Evolutionary conservation across 2,329 filamentous ascomycete species (phyloP).

Genomic region (Beauveria sp.): DNA sequence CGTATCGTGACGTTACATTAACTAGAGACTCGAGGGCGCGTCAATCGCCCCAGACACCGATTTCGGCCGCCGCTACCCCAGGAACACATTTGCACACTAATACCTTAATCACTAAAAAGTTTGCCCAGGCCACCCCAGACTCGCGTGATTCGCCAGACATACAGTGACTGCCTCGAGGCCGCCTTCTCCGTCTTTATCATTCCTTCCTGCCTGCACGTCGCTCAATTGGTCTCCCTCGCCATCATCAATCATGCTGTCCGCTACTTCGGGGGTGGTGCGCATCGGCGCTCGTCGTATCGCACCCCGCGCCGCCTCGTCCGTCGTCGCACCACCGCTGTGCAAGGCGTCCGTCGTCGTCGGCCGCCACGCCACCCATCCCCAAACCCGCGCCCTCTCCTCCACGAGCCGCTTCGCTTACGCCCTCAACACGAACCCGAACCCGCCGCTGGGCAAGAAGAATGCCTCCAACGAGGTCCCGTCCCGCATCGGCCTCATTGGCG

Average conservation of each 20-base stretch:
- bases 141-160: not conserved
- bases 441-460: slow-evolving; percentile 82
- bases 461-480: slow-evolving; percentile 72
- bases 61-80: not conserved
- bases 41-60: not conserved
- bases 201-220: not conserved
- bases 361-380: not conserved
- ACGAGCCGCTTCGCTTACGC: not conserved
- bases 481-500: slow-evolving; percentile 80
- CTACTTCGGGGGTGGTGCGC: slow-evolving; percentile 6
- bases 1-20: too few species aligned
- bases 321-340: not conserved
- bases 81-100: not conserved
- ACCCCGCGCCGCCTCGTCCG: not conserved
- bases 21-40: not conserved
- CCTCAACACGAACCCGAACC: slow-evolving; percentile 56
- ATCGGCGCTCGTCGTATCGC: slow-evolving; percentile 1
- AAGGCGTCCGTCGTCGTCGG: not conserved
- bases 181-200: not conserved
- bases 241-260: slow-evolving; percentile 1
- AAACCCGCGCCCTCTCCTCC: not conserved
- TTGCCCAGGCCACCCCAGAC: not conserved
- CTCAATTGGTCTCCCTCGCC: not conserved
- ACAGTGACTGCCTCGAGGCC: not conserved
- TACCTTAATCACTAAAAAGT: not conserved